Evolutionary conservation across 176 grass and related monocot species (phyloP).

Genomic region (Avena sativa): DNA sequence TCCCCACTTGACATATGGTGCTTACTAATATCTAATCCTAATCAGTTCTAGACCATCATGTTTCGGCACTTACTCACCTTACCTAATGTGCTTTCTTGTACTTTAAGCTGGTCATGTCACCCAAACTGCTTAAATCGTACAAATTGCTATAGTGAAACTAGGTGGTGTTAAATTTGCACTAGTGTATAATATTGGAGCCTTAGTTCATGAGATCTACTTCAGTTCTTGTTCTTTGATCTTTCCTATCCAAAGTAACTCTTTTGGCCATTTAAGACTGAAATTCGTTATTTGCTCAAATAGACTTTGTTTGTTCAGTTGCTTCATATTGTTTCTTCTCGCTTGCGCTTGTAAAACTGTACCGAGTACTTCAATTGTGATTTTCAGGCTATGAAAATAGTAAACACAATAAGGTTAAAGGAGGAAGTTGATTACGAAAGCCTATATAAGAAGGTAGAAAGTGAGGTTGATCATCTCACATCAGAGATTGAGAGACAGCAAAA

Average conservation of each 20-base stretch:
- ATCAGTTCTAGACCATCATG: neutral
- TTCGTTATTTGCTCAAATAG: neutral
- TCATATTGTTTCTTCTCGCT: slow-evolving; percentile 18
- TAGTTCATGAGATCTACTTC: slow-evolving; percentile 23
- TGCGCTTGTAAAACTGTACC: neutral
- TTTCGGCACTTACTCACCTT: neutral
- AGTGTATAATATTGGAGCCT: neutral
- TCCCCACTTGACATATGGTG: slow-evolving; percentile 13
- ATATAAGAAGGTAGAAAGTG: slow-evolving; percentile 77
- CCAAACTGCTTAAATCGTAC: slow-evolving; percentile 25
- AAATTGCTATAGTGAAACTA: slow-evolving; percentile 10
- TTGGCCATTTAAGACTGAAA: neutral
- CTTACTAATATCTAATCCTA: slow-evolving; percentile 21
- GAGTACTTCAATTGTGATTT: slow-evolving; percentile 43
- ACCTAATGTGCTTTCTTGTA: slow-evolving; percentile 10
- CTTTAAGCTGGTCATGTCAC: slow-evolving; percentile 22
- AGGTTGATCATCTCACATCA: slow-evolving; percentile 91
- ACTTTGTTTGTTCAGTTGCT: slow-evolving; percentile 15
- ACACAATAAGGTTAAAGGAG: slow-evolving; percentile 86
- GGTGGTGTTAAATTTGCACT: neutral
- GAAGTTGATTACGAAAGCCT: slow-evolving; percentile 93
- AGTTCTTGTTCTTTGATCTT: slow-evolving; percentile 11
- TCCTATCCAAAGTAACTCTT: slow-evolving; percentile 12
- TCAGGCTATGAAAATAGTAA: slow-evolving; percentile 98
- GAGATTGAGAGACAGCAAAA: slow-evolving; percentile 95